Conservation (phyloP, 164 flowering plant species). For the grape (Vitis vinifera) region ASM3070453v1 NC_081810.1:3890501-3891000, state of each 20-base stretch:
- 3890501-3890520: no score
- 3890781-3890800: conserved; percentile 65
- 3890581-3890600: conserved; percentile 39
- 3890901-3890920: conserved; percentile 87
- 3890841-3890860: conserved; percentile 69
- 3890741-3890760: conserved; percentile 92
- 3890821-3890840: conserved; percentile 71
- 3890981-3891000: neutral
- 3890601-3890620: conserved; percentile 63
- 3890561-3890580: conserved; percentile 80
- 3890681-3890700: no score
- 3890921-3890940: conserved; percentile 70
- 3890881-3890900: conserved; percentile 80
- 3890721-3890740: conserved; percentile 79
- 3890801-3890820: conserved; percentile 92
- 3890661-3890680: neutral
- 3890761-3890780: conserved; percentile 85
- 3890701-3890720: neutral
- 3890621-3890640: conserved; percentile 62
- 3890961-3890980: neutral
- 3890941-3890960: neutral
- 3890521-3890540: neutral
- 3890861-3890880: conserved; percentile 79
- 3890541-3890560: neutral
- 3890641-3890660: neutral